Base-by-base conservation (phyloP, 1,284 basidiomycete species). In the Amylostereum areolatum region DNA sequence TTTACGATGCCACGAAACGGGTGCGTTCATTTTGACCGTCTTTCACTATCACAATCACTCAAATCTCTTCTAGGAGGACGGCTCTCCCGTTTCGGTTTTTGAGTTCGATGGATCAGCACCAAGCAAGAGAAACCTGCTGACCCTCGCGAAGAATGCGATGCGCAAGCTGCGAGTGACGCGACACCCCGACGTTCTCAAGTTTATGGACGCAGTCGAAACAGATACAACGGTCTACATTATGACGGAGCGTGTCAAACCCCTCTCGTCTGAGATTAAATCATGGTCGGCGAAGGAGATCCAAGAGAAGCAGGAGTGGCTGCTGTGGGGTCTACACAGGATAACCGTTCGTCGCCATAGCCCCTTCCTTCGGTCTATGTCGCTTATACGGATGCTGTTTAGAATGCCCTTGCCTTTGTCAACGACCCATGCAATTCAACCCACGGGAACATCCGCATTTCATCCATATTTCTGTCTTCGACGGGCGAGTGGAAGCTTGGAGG, bases 401-500 rank as follows among this genome's bases (percentile, higher is more conserved):
- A 91, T 52, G 95, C 95, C 2, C 70, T 98, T 40, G 78, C 89
- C 3, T 99, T 99, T 67, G 66, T 99, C 49, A 97, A 99, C 60
- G 85, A 92, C 36, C 78, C 89, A 4, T 89, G 84, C 49, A 69
- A 82, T 34, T 92, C 90, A 0, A 91, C 92, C 0, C 97, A 99
- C 62, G 96, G 95, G 37, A 91, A 89, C 54, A 69, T 98, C 50
- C 75, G 86, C 49, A 71, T 82, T 3, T 80, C 85, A 50, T 85
- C 89, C 2, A 80, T 99, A 54, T 98, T 97, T 62, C 81, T 98
- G 51, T 88, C 91, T 5, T 82, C 83, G 0, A 91, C 93, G 1
- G 92, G 96, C 24, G 97, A 99, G 71, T 99, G 95, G 96, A 89
- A 89, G 62, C 71, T 99, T 7, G 95, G 89, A 31, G 96, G 96